These are phyloP conservation scores for Hypoxylon sp. DNA, from an alignment of 2,329 filamentous ascomycete genomes.

Conservation along the genomic window DNA sequence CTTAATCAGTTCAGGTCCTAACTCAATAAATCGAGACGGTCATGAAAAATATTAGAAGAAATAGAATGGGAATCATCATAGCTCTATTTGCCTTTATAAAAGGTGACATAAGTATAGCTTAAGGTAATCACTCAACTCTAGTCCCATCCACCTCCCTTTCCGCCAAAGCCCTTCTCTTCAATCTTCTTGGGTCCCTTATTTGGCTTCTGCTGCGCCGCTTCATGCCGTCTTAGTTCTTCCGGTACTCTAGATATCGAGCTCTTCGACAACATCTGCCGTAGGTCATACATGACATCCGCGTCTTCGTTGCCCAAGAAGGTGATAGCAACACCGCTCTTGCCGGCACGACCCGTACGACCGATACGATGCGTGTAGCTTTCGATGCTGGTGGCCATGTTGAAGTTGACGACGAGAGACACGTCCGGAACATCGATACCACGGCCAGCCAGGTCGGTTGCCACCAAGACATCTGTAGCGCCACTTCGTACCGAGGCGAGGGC, in stretches of 20 bases:
- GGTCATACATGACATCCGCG: slow-evolving; percentile 89
- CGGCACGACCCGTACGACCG: slow-evolving; percentile 95
- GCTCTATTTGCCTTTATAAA: slow-evolving; percentile 8
- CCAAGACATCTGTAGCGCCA: slow-evolving; percentile 86
- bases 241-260: slow-evolving; percentile 89
- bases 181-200: slow-evolving; percentile 57
- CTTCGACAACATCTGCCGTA: slow-evolving; percentile 96
- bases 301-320: slow-evolving; percentile 96
- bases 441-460: slow-evolving; percentile 95
- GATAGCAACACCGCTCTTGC: slow-evolving; percentile 95
- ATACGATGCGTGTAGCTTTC: slow-evolving; percentile 98
- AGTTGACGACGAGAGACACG: slow-evolving; percentile 95
- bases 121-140: slow-evolving; percentile 17
- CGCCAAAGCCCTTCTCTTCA: slow-evolving; percentile 47
- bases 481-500: slow-evolving; percentile 87
- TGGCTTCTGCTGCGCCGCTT: slow-evolving; percentile 89
- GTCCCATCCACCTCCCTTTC: slow-evolving; percentile 40
- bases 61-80: slow-evolving; percentile 3
- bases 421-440: slow-evolving; percentile 98
- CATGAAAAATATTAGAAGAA: background rate
- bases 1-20: no score
- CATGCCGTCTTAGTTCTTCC: slow-evolving; percentile 90
- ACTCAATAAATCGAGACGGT: background rate
- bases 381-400: slow-evolving; percentile 96
- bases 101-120: slow-evolving; percentile 3